Conservation (phyloP, 2,329 filamentous ascomycete genomes). For the Venturiaceae sp. region DNA sequence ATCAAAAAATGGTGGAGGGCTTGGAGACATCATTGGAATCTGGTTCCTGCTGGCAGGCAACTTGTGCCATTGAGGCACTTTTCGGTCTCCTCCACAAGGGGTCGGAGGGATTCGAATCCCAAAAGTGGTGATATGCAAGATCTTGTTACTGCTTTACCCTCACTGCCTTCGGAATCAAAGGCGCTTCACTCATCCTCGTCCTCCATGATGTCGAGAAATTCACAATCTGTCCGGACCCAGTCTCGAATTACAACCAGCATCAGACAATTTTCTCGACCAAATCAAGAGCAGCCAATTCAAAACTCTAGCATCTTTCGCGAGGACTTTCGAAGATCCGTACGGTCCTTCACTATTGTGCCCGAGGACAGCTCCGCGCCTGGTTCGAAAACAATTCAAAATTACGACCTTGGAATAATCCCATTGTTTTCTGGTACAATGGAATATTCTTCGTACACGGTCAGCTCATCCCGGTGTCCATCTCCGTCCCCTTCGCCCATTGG, state of each 20-base stretch:
- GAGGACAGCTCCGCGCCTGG: neutral
- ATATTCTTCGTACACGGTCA: neutral
- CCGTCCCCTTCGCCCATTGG: neutral
- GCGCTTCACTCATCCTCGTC: neutral
- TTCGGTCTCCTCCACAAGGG: neutral
- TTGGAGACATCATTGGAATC: neutral
- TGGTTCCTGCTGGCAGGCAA: neutral
- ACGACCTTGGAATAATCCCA: neutral
- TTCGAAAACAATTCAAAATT: neutral
- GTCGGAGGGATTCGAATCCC: neutral
- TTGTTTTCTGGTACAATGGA: neutral
- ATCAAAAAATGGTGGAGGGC: neutral
- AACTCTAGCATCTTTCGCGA: neutral
- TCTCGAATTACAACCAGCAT: neutral
- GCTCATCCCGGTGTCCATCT: neutral
- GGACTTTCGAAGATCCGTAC: slow-evolving; percentile 1
- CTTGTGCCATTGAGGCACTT: neutral
- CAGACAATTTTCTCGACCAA: neutral
- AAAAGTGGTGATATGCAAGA: neutral
- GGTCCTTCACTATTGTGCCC: neutral
- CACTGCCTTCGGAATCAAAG: neutral
- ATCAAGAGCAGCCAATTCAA: neutral
- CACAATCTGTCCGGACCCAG: neutral
- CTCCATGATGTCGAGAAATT: neutral
- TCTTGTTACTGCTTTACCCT: neutral